Conservation (phyloP, 208 protist genomes). For the Trichomonas tenax region DNA sequence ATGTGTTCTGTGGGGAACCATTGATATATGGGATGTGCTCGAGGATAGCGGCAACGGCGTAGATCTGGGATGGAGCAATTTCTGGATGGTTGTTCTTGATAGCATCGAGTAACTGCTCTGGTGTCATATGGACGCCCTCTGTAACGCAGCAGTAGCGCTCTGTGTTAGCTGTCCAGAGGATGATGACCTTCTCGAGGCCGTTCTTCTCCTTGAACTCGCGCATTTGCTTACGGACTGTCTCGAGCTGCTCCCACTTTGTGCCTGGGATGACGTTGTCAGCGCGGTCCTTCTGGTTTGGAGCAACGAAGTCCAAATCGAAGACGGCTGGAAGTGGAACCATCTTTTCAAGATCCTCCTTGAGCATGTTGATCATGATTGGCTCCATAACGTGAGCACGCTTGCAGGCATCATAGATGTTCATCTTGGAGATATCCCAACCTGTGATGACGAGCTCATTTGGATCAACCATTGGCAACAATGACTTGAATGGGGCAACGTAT, state of each 20-base stretch:
- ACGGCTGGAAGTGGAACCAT: conserved; percentile 75
- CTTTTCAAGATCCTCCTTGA: conserved; percentile 58
- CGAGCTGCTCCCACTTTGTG: conserved; percentile 70
- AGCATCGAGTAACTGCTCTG: conserved; percentile 69
- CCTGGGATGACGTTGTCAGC: conserved; percentile 80
- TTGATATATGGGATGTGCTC: conserved; percentile 91
- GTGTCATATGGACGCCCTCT: conserved; percentile 77
- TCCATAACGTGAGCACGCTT: conserved; percentile 70
- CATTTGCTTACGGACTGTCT: conserved; percentile 78
- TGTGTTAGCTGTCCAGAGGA: conserved; percentile 95
- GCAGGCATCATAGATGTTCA: conserved; percentile 78
- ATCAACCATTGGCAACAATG: conserved; percentile 78
- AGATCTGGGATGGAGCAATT: conserved; percentile 80
- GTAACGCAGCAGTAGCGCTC: conserved; percentile 77
- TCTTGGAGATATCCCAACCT: conserved; percentile 88
- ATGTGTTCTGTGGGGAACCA: conserved; percentile 94
- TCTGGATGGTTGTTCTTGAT: conserved; percentile 56
- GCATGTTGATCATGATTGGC: conserved; percentile 57
- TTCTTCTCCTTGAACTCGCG: conserved; percentile 59
- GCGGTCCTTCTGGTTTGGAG: conserved; percentile 81
- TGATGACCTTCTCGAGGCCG: conserved; percentile 78
- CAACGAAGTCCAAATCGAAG: conserved; percentile 90
- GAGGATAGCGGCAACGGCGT: conserved; percentile 81
- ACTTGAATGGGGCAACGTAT: conserved; percentile 55
- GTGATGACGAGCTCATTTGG: conserved; percentile 84